A percentile compares a stretch with the other conserved stretches of the same genome.
Conservation (phyloP, 305 asterid genomes). For the Solanum hybrid region DNA sequence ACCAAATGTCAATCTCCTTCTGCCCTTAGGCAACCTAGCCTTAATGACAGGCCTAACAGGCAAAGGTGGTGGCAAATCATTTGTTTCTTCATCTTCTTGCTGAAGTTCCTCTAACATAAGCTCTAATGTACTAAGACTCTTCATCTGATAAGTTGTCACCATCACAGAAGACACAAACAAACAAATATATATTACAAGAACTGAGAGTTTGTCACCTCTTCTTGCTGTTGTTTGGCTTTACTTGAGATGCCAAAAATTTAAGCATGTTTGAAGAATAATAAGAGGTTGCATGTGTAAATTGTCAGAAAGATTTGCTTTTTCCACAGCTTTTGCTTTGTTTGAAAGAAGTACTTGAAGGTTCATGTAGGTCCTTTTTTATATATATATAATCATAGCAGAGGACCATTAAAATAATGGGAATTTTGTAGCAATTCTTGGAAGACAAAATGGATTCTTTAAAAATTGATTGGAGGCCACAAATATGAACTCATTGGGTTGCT, state of each 20-base stretch:
- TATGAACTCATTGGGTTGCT: not conserved
- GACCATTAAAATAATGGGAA: not conserved
- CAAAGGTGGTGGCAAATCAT: conserved; percentile 43
- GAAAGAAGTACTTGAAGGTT: conserved; percentile 13
- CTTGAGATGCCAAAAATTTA: conserved; percentile 19
- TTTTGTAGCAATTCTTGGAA: conserved; percentile 2
- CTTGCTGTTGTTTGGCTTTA: conserved; percentile 25
- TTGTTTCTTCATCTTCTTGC: conserved; percentile 34
- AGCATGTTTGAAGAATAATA: not conserved
- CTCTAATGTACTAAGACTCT: conserved; percentile 59
- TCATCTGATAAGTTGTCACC: conserved; percentile 29
- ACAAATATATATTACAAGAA: not conserved
- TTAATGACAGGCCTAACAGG: conserved; percentile 54
- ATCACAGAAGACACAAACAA: conserved; percentile 4
- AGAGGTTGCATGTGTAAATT: conserved; percentile 24
- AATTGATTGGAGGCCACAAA: not conserved
- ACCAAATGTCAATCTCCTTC: conserved; percentile 20
- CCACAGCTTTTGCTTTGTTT: conserved; percentile 34
- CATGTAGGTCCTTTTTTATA: conserved; percentile 19
- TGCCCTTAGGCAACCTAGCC: conserved; percentile 51
- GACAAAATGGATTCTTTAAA: not conserved
- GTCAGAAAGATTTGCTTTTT: conserved; percentile 27
- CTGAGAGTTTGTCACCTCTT: not conserved
- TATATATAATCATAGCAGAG: not conserved
- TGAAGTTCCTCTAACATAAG: conserved; percentile 58